Base-by-base conservation (phyloP, 768 basidiomycete species). In the Lactarius evosmus region DNA sequence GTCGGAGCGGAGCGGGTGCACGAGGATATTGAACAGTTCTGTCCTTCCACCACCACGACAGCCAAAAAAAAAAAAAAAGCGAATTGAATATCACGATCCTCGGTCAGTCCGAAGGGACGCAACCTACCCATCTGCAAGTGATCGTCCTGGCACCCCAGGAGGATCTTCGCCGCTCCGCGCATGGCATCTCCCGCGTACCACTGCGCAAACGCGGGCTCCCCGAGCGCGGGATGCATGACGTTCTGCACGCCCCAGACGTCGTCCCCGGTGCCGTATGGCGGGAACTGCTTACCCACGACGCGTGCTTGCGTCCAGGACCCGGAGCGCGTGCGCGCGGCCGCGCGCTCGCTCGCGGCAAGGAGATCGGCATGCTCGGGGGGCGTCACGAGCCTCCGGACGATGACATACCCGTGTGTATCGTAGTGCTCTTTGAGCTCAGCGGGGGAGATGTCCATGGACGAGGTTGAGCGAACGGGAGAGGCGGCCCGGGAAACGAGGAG, bases 241-340 rank as follows among this genome's bases (percentile, higher is more conserved):
- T 91, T 88, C 67, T 91, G 90, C 2, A 91, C 84, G 2, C 90
- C 91, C 89, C 90, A 91, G 0, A 86, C 83, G 73, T 92, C 90
- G 2, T 83, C 81, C 57, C 83, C 74, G 44, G 69, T 77, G 58
- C 80, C 85, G 68, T 80, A 91, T 0, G 89, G 90, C 3, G 90
- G 89, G 65, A 91, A 92, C 72, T 90, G 88, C 65, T 85, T 87
- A 1, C 91, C 90, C 19, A 92, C 87, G 0, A 84, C 85, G 38
- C 90, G 82, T 4, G 88, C 78, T 67, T 86, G 78, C 0, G 82
- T 76, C 90, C 89, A 92, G 2, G 71, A 64, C 2, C 88, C 88
- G 0, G 76, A 57, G 5, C 89, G 83, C 0, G 88, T 87, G 32
- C 77, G 79, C 22, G 74, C 69, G 27, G 85, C 78, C 3, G 77